Evolutionary conservation across 352 stramenopile species (phyloP), one percentile per base, ranked within the genome.

Genomic region (Globisporangium heterothallicum): DNA sequence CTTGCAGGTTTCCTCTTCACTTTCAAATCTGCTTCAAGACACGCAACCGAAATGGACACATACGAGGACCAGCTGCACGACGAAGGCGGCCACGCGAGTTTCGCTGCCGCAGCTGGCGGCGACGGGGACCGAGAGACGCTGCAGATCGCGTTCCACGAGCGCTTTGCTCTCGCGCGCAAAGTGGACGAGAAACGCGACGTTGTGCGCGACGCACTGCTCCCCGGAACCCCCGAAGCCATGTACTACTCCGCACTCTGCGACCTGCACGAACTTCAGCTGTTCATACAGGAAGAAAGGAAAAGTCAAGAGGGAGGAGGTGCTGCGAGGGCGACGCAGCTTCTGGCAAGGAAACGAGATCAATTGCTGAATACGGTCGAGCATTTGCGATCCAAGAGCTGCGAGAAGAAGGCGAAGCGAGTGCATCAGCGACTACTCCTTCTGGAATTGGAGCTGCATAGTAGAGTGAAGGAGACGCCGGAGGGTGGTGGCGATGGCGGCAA

Each of bases 391-490:
- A 53, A 45, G 18, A 30, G 42, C 14, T 70, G 60, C 40, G 59
- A 25, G 44, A 49, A 53, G 42, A 75, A 75, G 35, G 13, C 47
- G 0, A 45, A 64, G 45, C 67, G 73, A 13, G 58, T 84, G 35
- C 44, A 58, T 19, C 48, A 64, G n/a, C 68, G 73, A 7, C 59
- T 61, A 3, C 21, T 61, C 30, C 19, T 84, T 36, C 51, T 82
- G 24, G 57, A 76, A 44, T 54, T 85, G 34, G 74, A 85, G 21
- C 38, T 78, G 1, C 46, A 49, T 21, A 69, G 53, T 46, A 71
- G 60, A 38, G 35, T 80, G 8, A 59, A 57, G 25, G 32, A 3
- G 32, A 18, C 32, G 8, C 32, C 4, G 12, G 32, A 68, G 57
- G 0, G 13, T 57, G 4, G 44, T 36, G 41, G 21, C 32, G 7